These are phyloP conservation scores for Cephalotrichum gorgonifer DNA, from an alignment of 2,329 filamentous ascomycete genomes.

Conservation along the genomic window DNA sequence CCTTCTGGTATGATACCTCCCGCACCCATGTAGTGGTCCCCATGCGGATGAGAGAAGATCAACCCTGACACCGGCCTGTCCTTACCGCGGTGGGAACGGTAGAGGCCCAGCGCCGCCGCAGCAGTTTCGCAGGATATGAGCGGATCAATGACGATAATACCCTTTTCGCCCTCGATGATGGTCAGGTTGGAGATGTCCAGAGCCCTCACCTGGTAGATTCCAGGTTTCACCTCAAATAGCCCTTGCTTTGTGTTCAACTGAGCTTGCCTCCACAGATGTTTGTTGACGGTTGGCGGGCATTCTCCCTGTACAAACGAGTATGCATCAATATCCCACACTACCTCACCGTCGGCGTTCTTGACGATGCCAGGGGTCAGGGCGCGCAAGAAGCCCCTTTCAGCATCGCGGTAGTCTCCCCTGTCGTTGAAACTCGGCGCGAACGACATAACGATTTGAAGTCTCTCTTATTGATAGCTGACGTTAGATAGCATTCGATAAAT, in stretches of 20 bases:
- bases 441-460: too few relatives aligned
- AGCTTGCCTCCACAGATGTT: slow-evolving; percentile 9
- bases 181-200: slow-evolving; percentile 30
- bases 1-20: slow-evolving; percentile 11
- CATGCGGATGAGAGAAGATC: slow-evolving; percentile 30
- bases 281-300: slow-evolving; percentile 8
- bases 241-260: slow-evolving; percentile 14
- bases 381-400: slow-evolving; percentile 8
- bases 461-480: too few relatives aligned
- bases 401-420: slow-evolving; percentile 11
- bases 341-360: slow-evolving; percentile 7
- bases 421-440: slow-evolving; percentile 1
- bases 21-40: slow-evolving; percentile 24
- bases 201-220: slow-evolving; percentile 28
- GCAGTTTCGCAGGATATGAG: slow-evolving; percentile 24
- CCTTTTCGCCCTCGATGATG: slow-evolving; percentile 22
- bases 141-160: slow-evolving; percentile 27
- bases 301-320: slow-evolving; percentile 11
- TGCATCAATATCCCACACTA: slow-evolving; percentile 17
- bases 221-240: slow-evolving; percentile 21
- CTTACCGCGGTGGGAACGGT: slow-evolving; percentile 14
- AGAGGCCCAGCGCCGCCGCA: slow-evolving; percentile 20
- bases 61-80: slow-evolving; percentile 18
- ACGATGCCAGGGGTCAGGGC: slow-evolving; percentile 4
- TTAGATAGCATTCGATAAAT: too few relatives aligned